Base-by-base conservation (phyloP, 345 rosid genomes). In the Euclidium syriacum region DNA sequence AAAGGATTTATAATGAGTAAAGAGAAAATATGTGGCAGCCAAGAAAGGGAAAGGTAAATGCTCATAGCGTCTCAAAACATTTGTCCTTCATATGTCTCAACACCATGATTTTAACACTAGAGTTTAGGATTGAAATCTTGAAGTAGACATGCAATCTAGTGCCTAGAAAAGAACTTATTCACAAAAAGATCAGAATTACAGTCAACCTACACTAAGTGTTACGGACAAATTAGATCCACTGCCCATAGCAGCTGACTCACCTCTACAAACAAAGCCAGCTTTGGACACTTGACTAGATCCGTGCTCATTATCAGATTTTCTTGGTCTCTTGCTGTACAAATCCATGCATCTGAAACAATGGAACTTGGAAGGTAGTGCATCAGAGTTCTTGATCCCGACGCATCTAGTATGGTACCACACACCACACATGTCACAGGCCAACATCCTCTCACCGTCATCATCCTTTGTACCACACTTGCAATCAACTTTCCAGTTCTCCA, bases 321-420 rank as follows among this genome's bases (percentile, higher is more conserved):
- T 32, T 47, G 81, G 65, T 65, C 17, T 62, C 61, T 58, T 58
- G 30, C 57, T 36, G 38, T 72, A 47, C 55, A 60, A 1, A 20
- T 68, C 64, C 10, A 29, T 16, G 44, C 88, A 85, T 64, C 65
- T 76, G 39, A 14, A 58, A 72, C 85, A 79, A 12, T 71, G 72
- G 61, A 73, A 87, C 62, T 73, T 79, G 17, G 68, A 35, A 18
- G 85, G 81, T 19, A 83, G 72, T 19, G 40, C 65, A 30, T 77
- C 77, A 6, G 77, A 53, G 41, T 74, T 83, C 24, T 77, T 78
- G 33, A 84, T 84, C 56, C 90, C 95, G 22, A 77, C 79, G 59
- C 96, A 89, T 60, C 87, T 73, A 6, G 86, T 84, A 46, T 86
- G 94, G 67, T 79, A 85, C 94, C 96, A 88, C 30, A 83, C 82